These are phyloP conservation scores for Selaginella moellendorffii DNA, from an alignment of 75 land plant species.

Conservation along the genomic window DNA sequence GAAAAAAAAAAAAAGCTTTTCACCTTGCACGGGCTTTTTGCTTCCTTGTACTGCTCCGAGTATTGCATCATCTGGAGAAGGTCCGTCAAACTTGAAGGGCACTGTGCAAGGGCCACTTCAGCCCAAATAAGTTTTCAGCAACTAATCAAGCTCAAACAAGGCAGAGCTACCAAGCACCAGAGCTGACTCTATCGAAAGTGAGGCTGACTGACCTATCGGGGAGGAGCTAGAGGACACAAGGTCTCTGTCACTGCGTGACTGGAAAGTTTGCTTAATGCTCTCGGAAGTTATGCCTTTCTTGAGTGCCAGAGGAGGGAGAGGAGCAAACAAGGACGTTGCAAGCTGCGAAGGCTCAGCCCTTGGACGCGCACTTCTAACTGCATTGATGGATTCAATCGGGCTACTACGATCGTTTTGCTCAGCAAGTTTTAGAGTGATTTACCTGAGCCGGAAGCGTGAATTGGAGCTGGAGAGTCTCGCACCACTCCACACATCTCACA, in stretches of 20 bases:
- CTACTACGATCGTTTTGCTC: background rate
- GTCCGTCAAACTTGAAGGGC: slow-evolving; percentile 72
- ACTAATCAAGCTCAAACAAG: background rate
- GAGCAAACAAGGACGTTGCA: slow-evolving; percentile 70
- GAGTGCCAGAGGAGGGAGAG: slow-evolving; percentile 23
- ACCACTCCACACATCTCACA: slow-evolving; percentile 86
- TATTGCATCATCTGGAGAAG: slow-evolving; percentile 75
- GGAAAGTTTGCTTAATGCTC: background rate
- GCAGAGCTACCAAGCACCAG: background rate
- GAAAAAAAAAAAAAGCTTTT: background rate
- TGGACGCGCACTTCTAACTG: slow-evolving; percentile 37
- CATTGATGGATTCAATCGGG: slow-evolving; percentile 25
- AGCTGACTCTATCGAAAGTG: background rate
- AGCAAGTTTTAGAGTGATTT: background rate
- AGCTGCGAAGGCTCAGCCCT: slow-evolving; percentile 43
- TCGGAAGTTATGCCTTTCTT: slow-evolving; percentile 14
- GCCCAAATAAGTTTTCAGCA: too few species aligned
- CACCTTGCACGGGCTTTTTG: background rate
- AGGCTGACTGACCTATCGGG: background rate
- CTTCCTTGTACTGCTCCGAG: slow-evolving; percentile 16
- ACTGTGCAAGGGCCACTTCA: slow-evolving; percentile 25
- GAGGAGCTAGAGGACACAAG: slow-evolving; percentile 2
- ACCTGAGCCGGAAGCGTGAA: background rate
- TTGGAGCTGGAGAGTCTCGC: background rate
- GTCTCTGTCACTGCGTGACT: background rate